Conservation (phyloP, 176 grass and related monocot genomes). For the Triticum urartu region DNA sequence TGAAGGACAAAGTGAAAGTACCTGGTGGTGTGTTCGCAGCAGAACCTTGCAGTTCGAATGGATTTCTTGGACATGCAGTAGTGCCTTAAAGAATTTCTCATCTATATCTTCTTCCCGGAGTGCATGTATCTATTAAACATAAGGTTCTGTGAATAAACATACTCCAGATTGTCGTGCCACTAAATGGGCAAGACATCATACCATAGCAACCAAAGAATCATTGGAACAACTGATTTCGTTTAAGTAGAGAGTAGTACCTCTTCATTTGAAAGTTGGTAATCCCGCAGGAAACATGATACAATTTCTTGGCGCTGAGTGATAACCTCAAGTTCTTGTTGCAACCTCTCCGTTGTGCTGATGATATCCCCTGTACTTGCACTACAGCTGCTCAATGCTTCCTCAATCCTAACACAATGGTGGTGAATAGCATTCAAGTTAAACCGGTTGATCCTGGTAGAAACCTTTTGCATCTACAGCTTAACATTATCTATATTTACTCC, state of each 20-base stretch:
- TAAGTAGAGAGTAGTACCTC: slow-evolving; percentile 50
- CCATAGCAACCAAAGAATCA: slow-evolving; percentile 1
- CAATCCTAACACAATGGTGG: slow-evolving; percentile 58
- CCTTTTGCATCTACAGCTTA: neutral
- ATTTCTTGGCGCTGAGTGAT: slow-evolving; percentile 96
- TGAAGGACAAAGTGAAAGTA: slow-evolving; percentile 25
- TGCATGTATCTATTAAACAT: slow-evolving; percentile 72
- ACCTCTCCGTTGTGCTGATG: slow-evolving; percentile 92
- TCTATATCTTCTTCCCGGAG: slow-evolving; percentile 86
- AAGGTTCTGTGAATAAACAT: neutral
- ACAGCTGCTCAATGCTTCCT: slow-evolving; percentile 80
- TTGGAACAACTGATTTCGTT: neutral
- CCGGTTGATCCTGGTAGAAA: neutral
- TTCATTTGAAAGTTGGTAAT: slow-evolving; percentile 96
- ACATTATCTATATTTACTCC: neutral
- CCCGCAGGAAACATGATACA: slow-evolving; percentile 91
- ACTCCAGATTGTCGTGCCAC: neutral
- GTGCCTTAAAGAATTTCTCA: slow-evolving; percentile 94
- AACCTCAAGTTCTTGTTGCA: slow-evolving; percentile 95
- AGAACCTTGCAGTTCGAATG: slow-evolving; percentile 97
- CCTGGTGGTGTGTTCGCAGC: slow-evolving; percentile 95
- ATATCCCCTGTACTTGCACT: slow-evolving; percentile 92
- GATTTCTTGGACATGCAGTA: slow-evolving; percentile 97
- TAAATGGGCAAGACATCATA: neutral
- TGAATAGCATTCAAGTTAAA: slow-evolving; percentile 22